Evolutionary conservation across 192 early-diverging fungal genomes (phyloP), one percentile per base, ranked within the genome.

Genomic region (Coemansia sp.): DNA sequence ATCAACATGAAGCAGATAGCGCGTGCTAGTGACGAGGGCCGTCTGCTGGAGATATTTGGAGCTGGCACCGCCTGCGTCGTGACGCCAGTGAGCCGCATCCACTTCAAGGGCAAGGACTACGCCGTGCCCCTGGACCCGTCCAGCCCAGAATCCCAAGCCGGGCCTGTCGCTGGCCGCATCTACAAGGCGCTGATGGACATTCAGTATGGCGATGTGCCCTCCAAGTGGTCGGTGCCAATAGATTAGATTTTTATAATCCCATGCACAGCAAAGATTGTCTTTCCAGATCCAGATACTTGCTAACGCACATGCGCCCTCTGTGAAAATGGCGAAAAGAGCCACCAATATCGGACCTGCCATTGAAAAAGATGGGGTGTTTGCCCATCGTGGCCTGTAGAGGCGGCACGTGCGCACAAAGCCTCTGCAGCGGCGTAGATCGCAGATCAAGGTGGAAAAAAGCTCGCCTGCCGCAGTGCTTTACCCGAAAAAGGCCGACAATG

Each of bases 1-100:
- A 77, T 96, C 63, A 89, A 85, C 64, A 94, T 98, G 93, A 75
- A 71, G 47, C 87, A 92, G 69, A 61, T 98, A 20, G 74, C 84
- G 35, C 77, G 90, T 63, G 93, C 93, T 33, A 68, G 87, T 61
- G 84, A 92, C 61, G 87, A 94, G 69, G 88, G 87, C 21, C 88
- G 94, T 34, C 83, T 97, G 61, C 75, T 90, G 36, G 95, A 97
- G 69, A 89, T 96, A 88, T 97, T 97, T 85, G 95, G 95, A 62
- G 85, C 94, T 16, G 96, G 96, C 48, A 98, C 96, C 50, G 96
- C 96, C 34, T 94, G 93, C 76, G 95, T 98, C 71, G 95, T 98
- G 21, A 87, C 83, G 62, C 96, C 96, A 12, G 93, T 98, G 84
- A 94, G 91, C 87, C 81, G 73, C 53, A 93, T 98, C 72, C 72